Percentiles rank a stretch among this genome's conserved stretches.
Conservation (phyloP, 345 rosid species). For the Populus simonii region DNA sequence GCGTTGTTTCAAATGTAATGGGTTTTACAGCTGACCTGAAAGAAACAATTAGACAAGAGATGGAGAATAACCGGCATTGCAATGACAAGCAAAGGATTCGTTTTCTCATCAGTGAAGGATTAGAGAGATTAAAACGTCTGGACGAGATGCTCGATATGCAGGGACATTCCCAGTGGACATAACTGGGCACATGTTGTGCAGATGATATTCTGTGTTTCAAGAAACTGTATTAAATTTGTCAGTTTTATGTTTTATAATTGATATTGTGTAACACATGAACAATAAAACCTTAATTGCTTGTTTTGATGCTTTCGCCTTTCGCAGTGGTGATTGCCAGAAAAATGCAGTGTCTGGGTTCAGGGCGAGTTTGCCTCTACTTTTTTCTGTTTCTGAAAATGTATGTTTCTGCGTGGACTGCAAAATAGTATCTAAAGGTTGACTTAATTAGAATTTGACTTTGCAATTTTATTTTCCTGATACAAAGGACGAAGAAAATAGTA, state of each 20-base stretch:
- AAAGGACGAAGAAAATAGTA: neutral
- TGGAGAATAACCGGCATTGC: constrained; percentile 65
- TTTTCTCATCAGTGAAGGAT: constrained; percentile 70
- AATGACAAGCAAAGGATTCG: constrained; percentile 64
- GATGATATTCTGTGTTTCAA: neutral
- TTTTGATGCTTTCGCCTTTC: neutral
- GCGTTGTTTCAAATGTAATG: neutral
- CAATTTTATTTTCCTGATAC: neutral
- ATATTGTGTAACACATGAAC: neutral
- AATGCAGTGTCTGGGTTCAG: neutral
- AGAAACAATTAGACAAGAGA: constrained; percentile 61
- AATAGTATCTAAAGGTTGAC: neutral
- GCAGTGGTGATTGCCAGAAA: neutral
- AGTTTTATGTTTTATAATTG: too few relatives aligned
- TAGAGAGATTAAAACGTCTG: constrained; percentile 62
- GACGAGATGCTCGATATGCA: constrained; percentile 91
- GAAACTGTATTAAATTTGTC: neutral
- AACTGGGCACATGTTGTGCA: neutral
- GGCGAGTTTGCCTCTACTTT: neutral
- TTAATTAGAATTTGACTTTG: neutral
- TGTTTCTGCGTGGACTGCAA: neutral
- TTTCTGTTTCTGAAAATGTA: neutral
- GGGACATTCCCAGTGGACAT: constrained; percentile 34
- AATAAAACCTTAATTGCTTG: too few relatives aligned
- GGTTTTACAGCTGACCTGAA: constrained; percentile 52